phyloP scores from a whole-genome alignment of 352 stramenopile genomes.

The Phytophthora pisi region DNA sequence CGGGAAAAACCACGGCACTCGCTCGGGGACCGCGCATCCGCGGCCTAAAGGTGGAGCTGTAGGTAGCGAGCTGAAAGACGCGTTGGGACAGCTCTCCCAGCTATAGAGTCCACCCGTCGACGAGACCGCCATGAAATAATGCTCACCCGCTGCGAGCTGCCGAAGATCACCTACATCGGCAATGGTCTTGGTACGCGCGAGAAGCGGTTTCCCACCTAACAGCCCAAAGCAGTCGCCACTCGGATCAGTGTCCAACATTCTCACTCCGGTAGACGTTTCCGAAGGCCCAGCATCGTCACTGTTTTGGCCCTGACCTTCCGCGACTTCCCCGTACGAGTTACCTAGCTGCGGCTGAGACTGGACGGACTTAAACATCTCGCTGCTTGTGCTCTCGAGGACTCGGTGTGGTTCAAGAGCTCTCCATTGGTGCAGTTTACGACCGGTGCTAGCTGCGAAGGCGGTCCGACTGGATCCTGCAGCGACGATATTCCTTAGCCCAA shows the following conservation, averaged over 20 bases:
- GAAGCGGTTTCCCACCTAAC: constrained; percentile 44
- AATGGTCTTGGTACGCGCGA: constrained; percentile 53
- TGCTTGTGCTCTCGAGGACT: constrained; percentile 4
- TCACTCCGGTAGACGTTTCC: neutral
- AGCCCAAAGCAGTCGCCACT: constrained; percentile 62
- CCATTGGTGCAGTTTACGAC: constrained; percentile 50
- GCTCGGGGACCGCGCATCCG: constrained; percentile 19
- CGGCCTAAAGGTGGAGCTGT: constrained; percentile 19
- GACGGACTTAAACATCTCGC: neutral
- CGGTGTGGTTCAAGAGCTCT: constrained; percentile 25
- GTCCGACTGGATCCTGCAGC: constrained; percentile 20
- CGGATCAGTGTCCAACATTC: constrained; percentile 33
- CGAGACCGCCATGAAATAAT: constrained; percentile 44
- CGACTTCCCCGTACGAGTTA: neutral
- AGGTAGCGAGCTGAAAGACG: constrained; percentile 5
- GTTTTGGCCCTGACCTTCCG: neutral
- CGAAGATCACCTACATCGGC: constrained; percentile 42
- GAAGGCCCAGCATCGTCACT: neutral
- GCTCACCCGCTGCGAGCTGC: constrained; percentile 42
- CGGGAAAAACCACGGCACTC: constrained; percentile 26
- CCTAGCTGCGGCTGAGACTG: neutral
- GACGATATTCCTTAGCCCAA: constrained; percentile 45
- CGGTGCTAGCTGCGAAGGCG: constrained; percentile 41
- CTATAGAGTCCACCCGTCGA: constrained; percentile 42
- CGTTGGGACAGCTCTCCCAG: constrained; percentile 33